Conservation (phyloP, 768 basidiomycete genomes). For the Termitomyces sp. region DNA sequence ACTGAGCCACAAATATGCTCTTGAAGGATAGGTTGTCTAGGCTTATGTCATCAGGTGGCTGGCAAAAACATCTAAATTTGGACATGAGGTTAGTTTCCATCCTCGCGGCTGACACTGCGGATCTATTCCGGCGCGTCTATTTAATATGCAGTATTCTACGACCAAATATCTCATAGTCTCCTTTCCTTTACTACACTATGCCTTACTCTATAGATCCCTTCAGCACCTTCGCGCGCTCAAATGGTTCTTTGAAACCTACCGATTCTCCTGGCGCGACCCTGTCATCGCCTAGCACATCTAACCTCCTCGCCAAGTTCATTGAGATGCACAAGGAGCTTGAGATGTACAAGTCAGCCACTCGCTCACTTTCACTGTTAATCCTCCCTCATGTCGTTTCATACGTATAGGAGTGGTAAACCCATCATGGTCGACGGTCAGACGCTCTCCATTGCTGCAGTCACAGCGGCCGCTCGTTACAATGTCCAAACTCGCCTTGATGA, state of each 20-base stretch:
- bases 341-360: slow-evolving; percentile 44
- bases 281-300: slow-evolving; percentile 7
- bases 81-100: neutral
- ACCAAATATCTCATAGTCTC: neutral
- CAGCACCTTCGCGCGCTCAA: slow-evolving; percentile 16
- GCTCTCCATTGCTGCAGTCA: slow-evolving; percentile 57
- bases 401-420: slow-evolving; percentile 40
- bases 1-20: neutral
- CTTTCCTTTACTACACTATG: slow-evolving; percentile 4
- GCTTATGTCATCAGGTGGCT: slow-evolving; percentile 3
- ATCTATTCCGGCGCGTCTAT: slow-evolving; percentile 15
- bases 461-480: slow-evolving; percentile 47
- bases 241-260: neutral
- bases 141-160: slow-evolving; percentile 11
- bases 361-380: neutral
- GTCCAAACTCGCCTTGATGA: slow-evolving; percentile 30
- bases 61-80: neutral
- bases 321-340: slow-evolving; percentile 52
- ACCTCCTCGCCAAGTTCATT: slow-evolving; percentile 36
- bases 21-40: neutral
- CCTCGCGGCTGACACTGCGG: slow-evolving; percentile 1
- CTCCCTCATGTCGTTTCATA: neutral
- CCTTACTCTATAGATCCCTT: slow-evolving; percentile 26
- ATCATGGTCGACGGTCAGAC: slow-evolving; percentile 53
- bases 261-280: neutral